phyloP scores from a whole-genome alignment of 768 basidiomycete genomes.

The Russula olivacea region DNA sequence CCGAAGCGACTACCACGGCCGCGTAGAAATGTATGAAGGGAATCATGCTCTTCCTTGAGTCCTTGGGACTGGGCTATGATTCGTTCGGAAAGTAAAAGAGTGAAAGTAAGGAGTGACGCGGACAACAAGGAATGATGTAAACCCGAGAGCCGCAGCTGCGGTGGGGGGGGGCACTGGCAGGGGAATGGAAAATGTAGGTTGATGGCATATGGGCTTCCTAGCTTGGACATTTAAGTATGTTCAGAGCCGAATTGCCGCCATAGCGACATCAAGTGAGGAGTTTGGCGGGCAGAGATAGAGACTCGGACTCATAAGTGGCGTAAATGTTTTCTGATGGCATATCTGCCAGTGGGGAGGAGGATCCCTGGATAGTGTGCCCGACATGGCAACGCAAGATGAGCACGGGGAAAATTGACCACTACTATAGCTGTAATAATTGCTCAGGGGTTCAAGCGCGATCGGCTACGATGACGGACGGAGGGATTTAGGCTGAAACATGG shows the following conservation, averaged over 20 bases:
- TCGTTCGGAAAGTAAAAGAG: neutral
- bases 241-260: neutral
- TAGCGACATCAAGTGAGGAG: neutral
- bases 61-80: too few relatives aligned
- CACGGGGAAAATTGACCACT: neutral
- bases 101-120: constrained; percentile 3
- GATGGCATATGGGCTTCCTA: neutral
- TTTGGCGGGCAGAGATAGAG: neutral
- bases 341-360: neutral
- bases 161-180: neutral
- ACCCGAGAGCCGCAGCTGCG: neutral
- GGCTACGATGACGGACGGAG: too few relatives aligned
- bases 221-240: neutral
- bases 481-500: neutral
- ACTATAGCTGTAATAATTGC: neutral
- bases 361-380: neutral
- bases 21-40: neutral
- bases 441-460: neutral
- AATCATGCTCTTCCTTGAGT: constrained; percentile 2
- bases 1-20: neutral
- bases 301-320: neutral
- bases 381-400: neutral
- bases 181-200: neutral
- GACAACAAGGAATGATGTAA: neutral
- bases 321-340: neutral